These are phyloP conservation scores for Mycocentrospora acerina DNA, from an alignment of 2,329 filamentous ascomycete species.

Conservation along the genomic window DNA sequence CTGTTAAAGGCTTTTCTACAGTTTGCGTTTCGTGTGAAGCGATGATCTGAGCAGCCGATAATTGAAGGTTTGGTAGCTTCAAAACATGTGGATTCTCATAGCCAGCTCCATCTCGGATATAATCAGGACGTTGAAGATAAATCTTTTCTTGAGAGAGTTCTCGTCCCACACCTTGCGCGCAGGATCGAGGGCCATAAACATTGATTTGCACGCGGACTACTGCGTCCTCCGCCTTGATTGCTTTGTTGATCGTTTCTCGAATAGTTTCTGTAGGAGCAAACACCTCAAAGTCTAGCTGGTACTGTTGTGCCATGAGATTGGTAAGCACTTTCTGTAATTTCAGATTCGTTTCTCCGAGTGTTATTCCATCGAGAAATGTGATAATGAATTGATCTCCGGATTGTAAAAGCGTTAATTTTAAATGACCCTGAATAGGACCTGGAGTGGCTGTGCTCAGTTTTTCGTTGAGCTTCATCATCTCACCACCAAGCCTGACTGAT, in stretches of 20 bases:
- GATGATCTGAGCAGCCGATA: not conserved
- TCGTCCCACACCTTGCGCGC: conserved; percentile 12
- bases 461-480: conserved; percentile 24
- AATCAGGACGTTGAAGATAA: conserved; percentile 27
- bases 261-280: conserved; percentile 19
- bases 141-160: conserved; percentile 23
- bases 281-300: conserved; percentile 23
- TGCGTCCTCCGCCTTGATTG: conserved; percentile 25
- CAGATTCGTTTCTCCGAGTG: conserved; percentile 20
- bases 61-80: conserved; percentile 13
- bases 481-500: conserved; percentile 21
- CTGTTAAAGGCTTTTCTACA: conserved; percentile 1
- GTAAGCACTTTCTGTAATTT: conserved; percentile 21
- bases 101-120: conserved; percentile 8
- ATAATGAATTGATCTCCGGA: conserved; percentile 14
- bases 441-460: conserved; percentile 6
- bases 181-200: conserved; percentile 18
- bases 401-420: conserved; percentile 12
- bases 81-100: conserved; percentile 34
- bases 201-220: conserved; percentile 29
- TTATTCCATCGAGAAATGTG: conserved; percentile 12
- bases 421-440: conserved; percentile 17
- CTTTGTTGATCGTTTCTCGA: conserved; percentile 23
- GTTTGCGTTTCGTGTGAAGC: conserved; percentile 1
- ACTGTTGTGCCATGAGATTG: conserved; percentile 14